Evolutionary conservation across 1,284 basidiomycete species (phyloP), one percentile per base, ranked within the genome.

Genomic region (Ustilago cynodontis): DNA sequence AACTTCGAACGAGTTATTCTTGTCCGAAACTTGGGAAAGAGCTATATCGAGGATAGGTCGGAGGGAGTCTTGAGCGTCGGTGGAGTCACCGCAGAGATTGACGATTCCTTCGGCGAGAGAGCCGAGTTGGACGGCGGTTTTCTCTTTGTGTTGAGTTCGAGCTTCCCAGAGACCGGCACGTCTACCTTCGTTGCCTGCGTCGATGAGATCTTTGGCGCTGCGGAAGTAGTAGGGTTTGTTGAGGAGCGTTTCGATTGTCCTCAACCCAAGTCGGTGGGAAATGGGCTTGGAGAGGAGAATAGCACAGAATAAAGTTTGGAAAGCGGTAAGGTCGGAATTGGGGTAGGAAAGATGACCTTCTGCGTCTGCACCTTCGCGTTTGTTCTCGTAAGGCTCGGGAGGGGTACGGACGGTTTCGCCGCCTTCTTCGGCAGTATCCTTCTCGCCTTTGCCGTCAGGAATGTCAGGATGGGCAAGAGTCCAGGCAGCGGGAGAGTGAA

Each of bases 61-160:
- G 16, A 76, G 60, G 8, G 31, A 56, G 52, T 59, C 64, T 13
- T 43, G 31, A 5, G 60, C 59, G 8, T 66, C 63, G 5, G 49
- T 47, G 1, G 45, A 45, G 1, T 59, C 56, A 2, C 45, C 68
- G 31, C 71, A 69, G 9, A 78, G 49, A 18, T 41, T 20, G 1
- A 53, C 26, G 16, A 78, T 55, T 1, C 77, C 78, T 37, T 76
- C 55, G 4, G 77, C 72, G n/a, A 80, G 63, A 11, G 51, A 62
- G 0, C 77, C 78, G 2, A 80, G 56, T 62, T 80, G 78, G 11
- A 62, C 66, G 16, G 78, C 77, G 0, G 77, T 77, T 64, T 80
- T 80, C 43, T 78, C 78, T 41, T 80, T 80, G 31, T 80, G 78
- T 61, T 78, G 78, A 2, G 78, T 80, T 13, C 77, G 53, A 2